Base-by-base conservation (phyloP, 805 yeast genomes). In the Nakazawaea ishiwadae region DNA sequence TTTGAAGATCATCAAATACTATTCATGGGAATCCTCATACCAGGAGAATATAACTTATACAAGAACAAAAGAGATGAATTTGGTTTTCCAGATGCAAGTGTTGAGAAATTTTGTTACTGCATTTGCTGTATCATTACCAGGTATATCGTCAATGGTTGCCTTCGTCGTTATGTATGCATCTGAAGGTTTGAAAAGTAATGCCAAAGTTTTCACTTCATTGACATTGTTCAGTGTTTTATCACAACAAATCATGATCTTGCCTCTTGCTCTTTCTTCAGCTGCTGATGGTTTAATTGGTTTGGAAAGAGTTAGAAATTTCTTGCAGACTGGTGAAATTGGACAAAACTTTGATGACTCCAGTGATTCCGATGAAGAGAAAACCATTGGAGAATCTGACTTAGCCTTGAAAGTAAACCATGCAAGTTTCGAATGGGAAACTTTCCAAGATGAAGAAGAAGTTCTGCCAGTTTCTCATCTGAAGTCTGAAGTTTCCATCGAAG, bases 1-100 rank as follows among this genome's bases (percentile, higher is more conserved):
- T 48, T 76, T 88, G 68, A 86, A 84, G 57, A 71, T 81, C 61
- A 82, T 90, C 59, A 90, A 90, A 64, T 82, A 76, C 54, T 90
- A 89, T 58, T 82, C 93, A 4, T 90, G 96, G 96, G 97, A 90
- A 58, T 69, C 69, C 31, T 85, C 96, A 1, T 90, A 86, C 55
- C 69, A 71, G 45, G 58, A 70, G 8, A 69, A 70, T 40, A 71
- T 90, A 29, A 52, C 71, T 18, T 68, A 64, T 3, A 68, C 75
- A 11, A 77, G 97, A 60, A 51, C 55, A 1, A 54, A 62, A n/a
- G 96, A 89, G 61, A 79, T 84, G 71, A 50, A 53, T 3, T 59
- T 67, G 31, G 68, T 89, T 31, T 71, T 78, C 45, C 65, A 60
- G 35, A 71, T 86, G 68, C 90, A 84, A 51, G 63, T 75, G 21